Base-by-base conservation (phyloP, 306 rosid genomes). In the Lathyrus tuberosus region DNA sequence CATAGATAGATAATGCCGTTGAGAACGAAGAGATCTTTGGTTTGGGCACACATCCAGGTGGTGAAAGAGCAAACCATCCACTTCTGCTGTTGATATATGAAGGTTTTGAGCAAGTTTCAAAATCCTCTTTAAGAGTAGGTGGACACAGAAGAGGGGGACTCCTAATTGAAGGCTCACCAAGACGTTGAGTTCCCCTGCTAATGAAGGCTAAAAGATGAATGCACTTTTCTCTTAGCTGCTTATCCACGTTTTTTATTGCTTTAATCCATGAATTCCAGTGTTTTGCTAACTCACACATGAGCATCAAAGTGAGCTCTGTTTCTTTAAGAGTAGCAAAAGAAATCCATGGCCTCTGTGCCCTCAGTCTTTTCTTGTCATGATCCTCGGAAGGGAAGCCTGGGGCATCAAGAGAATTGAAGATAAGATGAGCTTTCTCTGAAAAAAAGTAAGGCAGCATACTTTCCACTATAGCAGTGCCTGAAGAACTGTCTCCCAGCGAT, bases 141-240 rank as follows among this genome's bases (percentile, higher is more conserved):
- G 90, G 89, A 57, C 97, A 94, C 17, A 83, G 41, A 60, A 88
- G 89, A 17, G 90, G 85, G 56, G 94, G 83, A 58, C 24, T 78
- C 74, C 49, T 75, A 71, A 72, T 72, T 30, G 84, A 78, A 38
- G 73, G 75, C 65, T 94, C 96, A 60, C 89, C 91, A 35, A 74
- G 74, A 67, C 85, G 83, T 70, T 87, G 96, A 28, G 86, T 70
- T 54, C 96, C 96, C 80, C 87, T 73, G 78, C 98, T 88, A 79
- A 90, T 79, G 79, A 88, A 88, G 78, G 97, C 98, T 75, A 94
- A 88, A 65, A 94, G 90, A 82, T 94, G 97, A 76, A 94, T 90
- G 33, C 97, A 84, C 81, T 86, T 91, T 80, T 88, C 97, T 84
- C 98, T 83, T 65, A 94, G 85, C 60, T 84, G 85, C 38, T 86